Evolutionary conservation across 768 basidiomycete species (phyloP).

Genomic region (Auricularia auricula-judae): DNA sequence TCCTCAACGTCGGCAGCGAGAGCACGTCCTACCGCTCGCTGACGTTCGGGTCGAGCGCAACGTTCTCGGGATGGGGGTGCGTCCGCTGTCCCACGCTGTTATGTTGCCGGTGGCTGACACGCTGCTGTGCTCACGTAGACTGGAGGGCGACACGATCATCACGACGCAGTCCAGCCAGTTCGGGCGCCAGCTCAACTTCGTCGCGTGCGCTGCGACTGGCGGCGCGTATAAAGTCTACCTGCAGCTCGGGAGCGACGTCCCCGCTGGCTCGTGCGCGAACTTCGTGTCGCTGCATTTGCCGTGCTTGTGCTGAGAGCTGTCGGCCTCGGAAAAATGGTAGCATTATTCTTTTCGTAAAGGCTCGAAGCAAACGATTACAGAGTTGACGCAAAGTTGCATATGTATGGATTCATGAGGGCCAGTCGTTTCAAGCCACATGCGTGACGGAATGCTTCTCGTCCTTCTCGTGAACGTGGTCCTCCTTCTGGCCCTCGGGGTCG

Average conservation of each 20-base stretch:
- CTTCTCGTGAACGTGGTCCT: not conserved
- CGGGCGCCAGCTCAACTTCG: constrained; percentile 42
- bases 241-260: constrained; percentile 39
- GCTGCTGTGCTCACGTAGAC: constrained; percentile 7
- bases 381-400: no score
- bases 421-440: no score
- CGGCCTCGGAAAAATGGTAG: not conserved
- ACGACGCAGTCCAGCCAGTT: constrained; percentile 17
- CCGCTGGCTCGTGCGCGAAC: constrained; percentile 21
- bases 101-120: not conserved
- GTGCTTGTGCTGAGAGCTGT: constrained; percentile 15
- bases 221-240: constrained; percentile 37
- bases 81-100: not conserved
- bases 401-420: no score
- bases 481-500: not conserved
- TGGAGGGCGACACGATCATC: constrained; percentile 52
- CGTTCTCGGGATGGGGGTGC: constrained; percentile 38
- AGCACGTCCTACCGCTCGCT: constrained; percentile 39
- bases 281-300: constrained; percentile 20
- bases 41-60: constrained; percentile 33
- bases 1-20: constrained; percentile 36
- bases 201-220: constrained; percentile 36
- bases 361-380: no score
- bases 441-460: constrained; percentile 1
- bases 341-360: not conserved